These are phyloP conservation scores for Alternaria sp. DNA, from an alignment of 2,329 filamentous ascomycete species.

Conservation along the genomic window DNA sequence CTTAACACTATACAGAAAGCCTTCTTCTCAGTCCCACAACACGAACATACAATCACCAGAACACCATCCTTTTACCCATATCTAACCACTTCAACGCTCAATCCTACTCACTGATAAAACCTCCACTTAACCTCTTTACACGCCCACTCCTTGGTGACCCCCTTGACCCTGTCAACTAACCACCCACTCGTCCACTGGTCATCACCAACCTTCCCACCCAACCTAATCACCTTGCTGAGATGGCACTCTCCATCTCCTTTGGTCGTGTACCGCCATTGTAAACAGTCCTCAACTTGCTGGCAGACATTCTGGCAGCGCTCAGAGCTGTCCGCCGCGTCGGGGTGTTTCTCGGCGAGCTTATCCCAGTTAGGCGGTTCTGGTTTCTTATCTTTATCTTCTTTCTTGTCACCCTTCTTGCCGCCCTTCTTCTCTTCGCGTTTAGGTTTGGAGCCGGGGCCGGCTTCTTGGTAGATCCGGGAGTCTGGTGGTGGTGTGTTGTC, in stretches of 20 bases:
- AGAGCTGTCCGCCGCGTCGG: conserved; percentile 35
- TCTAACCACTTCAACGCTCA: neutral
- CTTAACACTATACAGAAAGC: conserved; percentile 1
- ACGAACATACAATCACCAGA: neutral
- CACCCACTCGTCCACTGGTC: conserved; percentile 48
- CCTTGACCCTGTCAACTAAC: conserved; percentile 43
- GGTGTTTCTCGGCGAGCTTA: conserved; percentile 24
- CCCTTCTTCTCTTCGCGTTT: conserved; percentile 3
- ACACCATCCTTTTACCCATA: neutral
- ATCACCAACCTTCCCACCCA: conserved; percentile 34
- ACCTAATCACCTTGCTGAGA: conserved; percentile 40
- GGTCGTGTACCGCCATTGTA: conserved; percentile 47
- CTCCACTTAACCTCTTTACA: conserved; percentile 41
- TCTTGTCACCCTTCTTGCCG: neutral
- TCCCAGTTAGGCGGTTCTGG: conserved; percentile 21
- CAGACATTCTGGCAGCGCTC: conserved; percentile 42
- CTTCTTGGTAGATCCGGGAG: conserved; percentile 2
- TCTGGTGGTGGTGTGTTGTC: conserved; percentile 5
- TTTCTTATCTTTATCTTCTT: conserved; percentile 17
- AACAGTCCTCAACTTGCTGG: conserved; percentile 38
- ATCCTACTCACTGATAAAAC: conserved; percentile 31
- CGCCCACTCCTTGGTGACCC: conserved; percentile 32
- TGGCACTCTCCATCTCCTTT: conserved; percentile 43
- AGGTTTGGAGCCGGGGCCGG: neutral
- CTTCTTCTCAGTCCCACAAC: neutral